These are phyloP conservation scores for Aspergillus ruber DNA, from an alignment of 2,329 filamentous ascomycete genomes.

Conservation along the genomic window DNA sequence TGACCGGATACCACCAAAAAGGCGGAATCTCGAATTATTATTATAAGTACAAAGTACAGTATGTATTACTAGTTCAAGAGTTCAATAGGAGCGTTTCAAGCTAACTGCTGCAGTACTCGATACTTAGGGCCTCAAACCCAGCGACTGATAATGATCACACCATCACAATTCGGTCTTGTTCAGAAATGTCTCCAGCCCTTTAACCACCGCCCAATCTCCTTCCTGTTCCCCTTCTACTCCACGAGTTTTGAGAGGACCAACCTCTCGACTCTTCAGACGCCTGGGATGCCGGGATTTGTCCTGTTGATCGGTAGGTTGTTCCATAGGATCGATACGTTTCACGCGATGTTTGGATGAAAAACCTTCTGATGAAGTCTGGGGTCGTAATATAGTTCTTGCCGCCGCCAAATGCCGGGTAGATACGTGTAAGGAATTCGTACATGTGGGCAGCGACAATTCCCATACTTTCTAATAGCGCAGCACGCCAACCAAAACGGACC, in stretches of 20 bases:
- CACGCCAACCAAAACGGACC: conserved; percentile 55
- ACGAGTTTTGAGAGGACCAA: conserved; percentile 28
- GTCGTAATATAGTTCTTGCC: conserved; percentile 71
- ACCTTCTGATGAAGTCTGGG: conserved; percentile 62
- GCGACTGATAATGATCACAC: too few relatives aligned
- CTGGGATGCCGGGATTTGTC: conserved; percentile 12
- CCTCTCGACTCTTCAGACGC: conserved; percentile 22
- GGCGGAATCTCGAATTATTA: not conserved
- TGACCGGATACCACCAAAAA: conserved; percentile 11
- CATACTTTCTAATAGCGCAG: conserved; percentile 59
- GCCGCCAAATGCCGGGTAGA: conserved; percentile 84
- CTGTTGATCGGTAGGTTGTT: conserved; percentile 48
- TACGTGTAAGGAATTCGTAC: conserved; percentile 79
- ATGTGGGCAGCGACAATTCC: conserved; percentile 85
- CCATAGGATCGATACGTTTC: conserved; percentile 54
- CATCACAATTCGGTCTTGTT: too few relatives aligned
- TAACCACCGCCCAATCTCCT: conserved; percentile 34
- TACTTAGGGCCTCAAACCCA: too few relatives aligned
- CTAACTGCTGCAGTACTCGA: too few relatives aligned
- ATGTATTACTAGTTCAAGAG: too few relatives aligned
- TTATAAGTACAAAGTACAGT: too few relatives aligned
- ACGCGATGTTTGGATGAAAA: conserved; percentile 51
- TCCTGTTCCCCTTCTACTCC: conserved; percentile 36
- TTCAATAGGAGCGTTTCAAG: too few relatives aligned
- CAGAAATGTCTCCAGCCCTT: not conserved